A percentile compares a stretch with the other conserved stretches of the same genome.
These are phyloP conservation scores for Fusarium illudens DNA, from an alignment of 2,329 filamentous ascomycete species.

Conservation along the genomic window DNA sequence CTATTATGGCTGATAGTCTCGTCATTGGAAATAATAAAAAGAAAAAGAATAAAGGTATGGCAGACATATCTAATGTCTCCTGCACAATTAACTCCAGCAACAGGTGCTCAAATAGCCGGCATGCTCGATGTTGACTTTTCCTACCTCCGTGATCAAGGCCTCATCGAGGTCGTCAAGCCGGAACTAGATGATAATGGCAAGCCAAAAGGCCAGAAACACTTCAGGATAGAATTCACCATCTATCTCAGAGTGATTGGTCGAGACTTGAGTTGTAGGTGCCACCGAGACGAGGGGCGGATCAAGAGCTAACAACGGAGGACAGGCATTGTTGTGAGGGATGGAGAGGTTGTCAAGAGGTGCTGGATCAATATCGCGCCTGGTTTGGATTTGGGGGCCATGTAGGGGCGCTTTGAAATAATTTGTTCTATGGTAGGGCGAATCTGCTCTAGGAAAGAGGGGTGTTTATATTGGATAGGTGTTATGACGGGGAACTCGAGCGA, in stretches of 20 bases:
- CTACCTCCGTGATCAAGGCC: not conserved
- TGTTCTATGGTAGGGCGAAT: too few species aligned
- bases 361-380: not conserved
- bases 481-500: not conserved
- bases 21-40: too few species aligned
- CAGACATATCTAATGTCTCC: rapidly evolving
- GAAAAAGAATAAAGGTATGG: not conserved
- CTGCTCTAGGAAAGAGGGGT: too few species aligned
- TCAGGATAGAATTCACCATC: not conserved
- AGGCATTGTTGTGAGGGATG: not conserved
- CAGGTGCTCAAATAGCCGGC: not conserved
- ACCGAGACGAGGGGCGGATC: not conserved
- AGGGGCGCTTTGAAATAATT: too few species aligned
- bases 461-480: not conserved
- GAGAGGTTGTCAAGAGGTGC: not conserved
- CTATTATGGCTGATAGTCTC: too few species aligned
- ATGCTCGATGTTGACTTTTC: not conserved
- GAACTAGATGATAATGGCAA: not conserved
- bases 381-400: not conserved
- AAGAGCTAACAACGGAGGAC: not conserved
- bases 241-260: not conserved
- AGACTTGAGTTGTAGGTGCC: not conserved
- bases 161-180: not conserved
- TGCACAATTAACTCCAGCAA: rapidly evolving
- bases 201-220: not conserved